phyloP scores from a whole-genome alignment of 2,329 filamentous ascomycete genomes.

The Epichloe bromicola region DNA sequence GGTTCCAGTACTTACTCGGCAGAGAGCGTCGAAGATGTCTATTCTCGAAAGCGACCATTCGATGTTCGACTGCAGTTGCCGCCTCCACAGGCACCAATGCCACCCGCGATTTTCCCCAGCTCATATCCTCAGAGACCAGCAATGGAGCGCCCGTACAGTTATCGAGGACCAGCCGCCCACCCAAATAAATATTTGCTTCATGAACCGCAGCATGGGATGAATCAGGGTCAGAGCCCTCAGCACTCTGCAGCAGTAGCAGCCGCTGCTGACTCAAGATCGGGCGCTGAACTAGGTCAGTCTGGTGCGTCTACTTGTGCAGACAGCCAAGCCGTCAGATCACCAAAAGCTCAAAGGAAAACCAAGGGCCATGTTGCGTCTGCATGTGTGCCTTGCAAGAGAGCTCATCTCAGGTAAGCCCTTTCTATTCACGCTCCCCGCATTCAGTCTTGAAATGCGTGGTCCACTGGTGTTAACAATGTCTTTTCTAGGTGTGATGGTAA shows the following conservation, averaged over 20 bases:
- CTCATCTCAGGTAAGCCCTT: slow-evolving; percentile 54
- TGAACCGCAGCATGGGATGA: slow-evolving; percentile 6
- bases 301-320: slow-evolving; percentile 28
- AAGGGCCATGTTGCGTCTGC: slow-evolving; percentile 77
- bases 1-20: slow-evolving; percentile 28
- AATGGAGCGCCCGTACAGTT: slow-evolving; percentile 13
- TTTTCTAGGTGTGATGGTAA: slow-evolving; percentile 2
- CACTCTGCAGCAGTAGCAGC: slow-evolving; percentile 11
- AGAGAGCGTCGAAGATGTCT: slow-evolving; percentile 35
- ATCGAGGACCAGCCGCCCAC: slow-evolving; percentile 14
- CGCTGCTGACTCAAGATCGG: slow-evolving; percentile 6
- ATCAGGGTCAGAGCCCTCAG: slow-evolving; percentile 5
- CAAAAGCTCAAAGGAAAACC: slow-evolving; percentile 52
- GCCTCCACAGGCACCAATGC: slow-evolving; percentile 14
- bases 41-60: slow-evolving; percentile 18
- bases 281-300: slow-evolving; percentile 12
- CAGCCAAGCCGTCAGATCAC: slow-evolving; percentile 35
- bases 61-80: slow-evolving; percentile 13
- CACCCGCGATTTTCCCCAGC: slow-evolving; percentile 5
- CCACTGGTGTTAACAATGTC: neutral
- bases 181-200: slow-evolving; percentile 14
- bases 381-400: slow-evolving; percentile 75
- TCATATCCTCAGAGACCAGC: slow-evolving; percentile 15
- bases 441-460: neutral
- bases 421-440: neutral